These are phyloP conservation scores for Lumnitzera racemosa DNA, from an alignment of 345 rosid species.

Conservation along the genomic window DNA sequence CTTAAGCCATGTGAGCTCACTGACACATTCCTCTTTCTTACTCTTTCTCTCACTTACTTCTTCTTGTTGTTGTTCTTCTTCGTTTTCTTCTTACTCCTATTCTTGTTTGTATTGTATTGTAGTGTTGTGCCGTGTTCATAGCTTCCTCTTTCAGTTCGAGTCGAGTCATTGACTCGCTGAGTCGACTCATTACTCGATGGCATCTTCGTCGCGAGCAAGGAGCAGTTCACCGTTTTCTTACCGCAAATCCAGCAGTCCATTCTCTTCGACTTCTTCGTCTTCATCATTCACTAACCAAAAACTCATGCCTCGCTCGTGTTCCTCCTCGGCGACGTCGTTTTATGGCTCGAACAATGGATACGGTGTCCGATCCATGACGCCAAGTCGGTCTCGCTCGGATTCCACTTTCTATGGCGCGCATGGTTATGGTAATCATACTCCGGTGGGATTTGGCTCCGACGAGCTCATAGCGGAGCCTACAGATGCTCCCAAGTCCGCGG, in stretches of 20 bases:
- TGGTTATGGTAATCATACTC: conserved; percentile 31
- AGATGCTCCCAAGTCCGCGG: conserved; percentile 58
- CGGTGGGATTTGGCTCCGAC: conserved; percentile 53
- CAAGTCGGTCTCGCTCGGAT: conserved; percentile 56
- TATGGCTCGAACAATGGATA: conserved; percentile 35
- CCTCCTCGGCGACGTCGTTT: conserved; percentile 61
- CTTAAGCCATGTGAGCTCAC: conserved; percentile 76
- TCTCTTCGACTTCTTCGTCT: conserved; percentile 70
- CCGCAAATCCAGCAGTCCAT: conserved; percentile 70
- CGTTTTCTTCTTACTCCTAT: conserved; percentile 12
- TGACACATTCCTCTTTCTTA: conserved; percentile 43
- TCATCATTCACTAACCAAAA: conserved; percentile 52
- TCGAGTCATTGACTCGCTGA: conserved; percentile 29
- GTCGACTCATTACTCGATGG: conserved; percentile 37
- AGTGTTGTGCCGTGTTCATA: conserved; percentile 7
- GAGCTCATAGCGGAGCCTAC: conserved; percentile 64
- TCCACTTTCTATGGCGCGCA: conserved; percentile 33
- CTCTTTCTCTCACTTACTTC: conserved; percentile 1
- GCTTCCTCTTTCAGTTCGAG: not conserved
- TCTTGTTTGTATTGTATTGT: conserved; percentile 2
- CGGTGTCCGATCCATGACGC: conserved; percentile 79
- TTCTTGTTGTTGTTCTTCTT: conserved; percentile 27
- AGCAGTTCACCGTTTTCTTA: conserved; percentile 83
- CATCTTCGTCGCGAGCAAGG: conserved; percentile 79
- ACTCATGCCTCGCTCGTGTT: conserved; percentile 66